Evolutionary conservation across 2,329 filamentous ascomycete species (phyloP).

Genomic region (Sarocladium brachiariae): DNA sequence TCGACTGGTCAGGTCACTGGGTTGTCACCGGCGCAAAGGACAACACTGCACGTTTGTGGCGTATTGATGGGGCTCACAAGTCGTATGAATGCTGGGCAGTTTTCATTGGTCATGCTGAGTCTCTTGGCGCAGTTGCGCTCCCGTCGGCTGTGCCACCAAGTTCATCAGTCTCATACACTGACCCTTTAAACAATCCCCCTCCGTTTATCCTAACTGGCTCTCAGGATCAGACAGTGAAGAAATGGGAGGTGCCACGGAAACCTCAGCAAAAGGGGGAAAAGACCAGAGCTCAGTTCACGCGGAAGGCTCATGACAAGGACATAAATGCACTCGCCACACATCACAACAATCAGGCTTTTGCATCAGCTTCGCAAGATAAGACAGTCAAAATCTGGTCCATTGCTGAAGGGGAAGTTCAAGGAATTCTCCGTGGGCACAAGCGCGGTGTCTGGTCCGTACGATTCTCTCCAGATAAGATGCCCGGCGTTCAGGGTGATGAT

Average conservation of each 20-base stretch:
- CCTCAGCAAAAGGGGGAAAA: slow-evolving; percentile 36
- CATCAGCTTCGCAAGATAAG: slow-evolving; percentile 92
- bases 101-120: slow-evolving; percentile 91
- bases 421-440: slow-evolving; percentile 85
- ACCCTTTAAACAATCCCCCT: slow-evolving; percentile 74
- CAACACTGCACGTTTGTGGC: slow-evolving; percentile 88
- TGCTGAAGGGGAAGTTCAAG: slow-evolving; percentile 82
- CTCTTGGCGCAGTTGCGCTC: slow-evolving; percentile 80
- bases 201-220: slow-evolving; percentile 84
- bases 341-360: slow-evolving; percentile 70
- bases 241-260: slow-evolving; percentile 71
- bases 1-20: slow-evolving; percentile 97
- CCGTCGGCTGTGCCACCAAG: slow-evolving; percentile 62
- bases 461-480: slow-evolving; percentile 75
- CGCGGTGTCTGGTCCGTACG: slow-evolving; percentile 93
- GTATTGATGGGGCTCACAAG: slow-evolving; percentile 66
- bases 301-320: slow-evolving; percentile 97
- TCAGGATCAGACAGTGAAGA: slow-evolving; percentile 91
- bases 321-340: slow-evolving; percentile 92
- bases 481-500: slow-evolving; percentile 64
- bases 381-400: slow-evolving; percentile 96
- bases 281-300: slow-evolving; percentile 69
- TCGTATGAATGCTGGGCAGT: slow-evolving; percentile 74
- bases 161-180: slow-evolving; percentile 61
- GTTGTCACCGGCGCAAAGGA: slow-evolving; percentile 94